Evolutionary conservation across 2,329 filamentous ascomycete genomes (phyloP), one percentile per base, ranked within the genome.

Genomic region (Trichoderma hamatum): DNA sequence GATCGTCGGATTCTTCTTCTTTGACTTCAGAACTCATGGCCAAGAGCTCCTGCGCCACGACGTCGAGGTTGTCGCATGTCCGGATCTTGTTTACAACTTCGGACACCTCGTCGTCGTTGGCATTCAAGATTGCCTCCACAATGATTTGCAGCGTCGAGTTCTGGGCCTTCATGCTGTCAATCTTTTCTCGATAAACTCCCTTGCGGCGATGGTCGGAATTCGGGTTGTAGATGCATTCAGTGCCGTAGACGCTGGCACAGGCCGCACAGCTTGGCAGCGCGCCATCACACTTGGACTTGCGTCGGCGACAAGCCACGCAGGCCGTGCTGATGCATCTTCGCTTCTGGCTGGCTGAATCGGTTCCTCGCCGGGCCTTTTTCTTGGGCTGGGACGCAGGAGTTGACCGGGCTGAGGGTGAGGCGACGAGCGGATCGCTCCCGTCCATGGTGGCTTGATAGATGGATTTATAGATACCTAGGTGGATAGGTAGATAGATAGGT

Each of bases 131-230:
- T 59, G 95, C 94, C 76, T 97, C 93, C 71, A 98, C 89, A 46
- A 98, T 84, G n/a, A 94, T 94, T 78, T 97, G 93, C 67, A 98
- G 83, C 1, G 95, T 98, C 43, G 93, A 92, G 75, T 90, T 93
- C 71, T 89, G 89, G 26, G 94, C 94, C 81, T 96, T 96, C 78
- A 95, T 86, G 76, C 88, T 93, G 79, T 97, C 94, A 28, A 92
- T 89, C 79, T 97, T 96, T 80, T 97, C 94, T 76, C 95, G 94
- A 80, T 98, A 98, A 60, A 98, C 96, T 70, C 96, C 96, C 79
- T 98, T 98, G 62, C 96, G 90, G 61, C 96, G 91, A 79, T 97
- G 94, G 79, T 99, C 96, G 69, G 94, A 97, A 77, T 94, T 96
- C 3, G 94, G 95, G 77, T 98, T 95, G 84, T 98, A 98, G 72